Percentiles rank a stretch among this genome's conserved stretches.
These are phyloP conservation scores for Lipomyces yamadae DNA, from an alignment of 805 yeast species.

Conservation along the genomic window DNA sequence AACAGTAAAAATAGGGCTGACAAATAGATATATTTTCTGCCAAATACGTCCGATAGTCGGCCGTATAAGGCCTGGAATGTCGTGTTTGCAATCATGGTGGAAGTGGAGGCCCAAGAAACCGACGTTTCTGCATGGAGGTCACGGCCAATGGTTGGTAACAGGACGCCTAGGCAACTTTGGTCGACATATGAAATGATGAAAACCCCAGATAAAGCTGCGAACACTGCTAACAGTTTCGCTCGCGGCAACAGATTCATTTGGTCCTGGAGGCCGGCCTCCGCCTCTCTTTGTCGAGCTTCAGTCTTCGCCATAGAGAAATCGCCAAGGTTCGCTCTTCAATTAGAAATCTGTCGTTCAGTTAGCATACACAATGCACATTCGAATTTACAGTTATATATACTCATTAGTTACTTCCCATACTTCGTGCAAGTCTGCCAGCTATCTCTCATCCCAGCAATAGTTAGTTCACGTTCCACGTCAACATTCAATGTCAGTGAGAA, in stretches of 20 bases:
- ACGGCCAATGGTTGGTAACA: conserved; percentile 62
- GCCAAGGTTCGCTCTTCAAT: neutral
- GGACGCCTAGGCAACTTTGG: conserved; percentile 63
- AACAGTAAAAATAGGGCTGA: conserved; percentile 52
- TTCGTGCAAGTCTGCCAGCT: no score
- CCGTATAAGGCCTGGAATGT: conserved; percentile 80
- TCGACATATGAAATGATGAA: conserved; percentile 62
- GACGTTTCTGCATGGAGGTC: conserved; percentile 58
- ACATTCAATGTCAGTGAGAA: no score
- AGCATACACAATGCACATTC: neutral
- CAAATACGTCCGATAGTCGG: conserved; percentile 63
- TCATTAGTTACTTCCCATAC: no score
- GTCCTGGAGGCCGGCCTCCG: conserved; percentile 24
- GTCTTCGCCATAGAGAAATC: neutral
- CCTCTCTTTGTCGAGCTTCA: neutral
- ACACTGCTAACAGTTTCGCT: conserved; percentile 20
- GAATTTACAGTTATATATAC: no score
- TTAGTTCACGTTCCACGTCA: no score
- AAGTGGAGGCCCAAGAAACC: conserved; percentile 73
- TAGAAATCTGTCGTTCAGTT: neutral
- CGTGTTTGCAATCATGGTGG: conserved; percentile 68
- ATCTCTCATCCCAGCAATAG: no score
- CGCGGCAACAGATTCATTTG: conserved; percentile 27
- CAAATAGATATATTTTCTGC: conserved; percentile 50
- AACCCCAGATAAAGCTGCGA: conserved; percentile 42